These are phyloP conservation scores for Pleurotus citrinopileatus DNA, from an alignment of 768 basidiomycete genomes.

Conservation along the genomic window DNA sequence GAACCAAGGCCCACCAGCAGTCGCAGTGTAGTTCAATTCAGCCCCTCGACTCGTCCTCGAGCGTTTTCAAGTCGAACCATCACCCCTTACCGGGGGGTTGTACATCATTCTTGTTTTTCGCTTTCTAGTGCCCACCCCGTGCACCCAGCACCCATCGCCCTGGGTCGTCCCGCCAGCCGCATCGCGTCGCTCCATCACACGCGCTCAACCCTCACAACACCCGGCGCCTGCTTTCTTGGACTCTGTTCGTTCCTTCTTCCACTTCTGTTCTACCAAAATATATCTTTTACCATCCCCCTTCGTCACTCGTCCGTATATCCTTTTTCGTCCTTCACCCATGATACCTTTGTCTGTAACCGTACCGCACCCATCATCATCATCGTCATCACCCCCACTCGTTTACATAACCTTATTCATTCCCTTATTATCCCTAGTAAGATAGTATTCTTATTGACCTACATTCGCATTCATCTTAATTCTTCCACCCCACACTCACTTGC, in stretches of 20 bases:
- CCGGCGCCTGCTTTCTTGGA: background rate
- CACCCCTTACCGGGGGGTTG: no score
- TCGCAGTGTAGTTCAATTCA: background rate
- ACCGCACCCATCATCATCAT: background rate
- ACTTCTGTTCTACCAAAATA: background rate
- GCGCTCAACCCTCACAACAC: no score
- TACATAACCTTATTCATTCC: background rate
- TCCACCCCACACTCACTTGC: background rate
- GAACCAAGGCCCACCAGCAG: constrained; percentile 20
- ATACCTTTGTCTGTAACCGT: background rate
- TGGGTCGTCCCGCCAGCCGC: no score
- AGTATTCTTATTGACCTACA: background rate
- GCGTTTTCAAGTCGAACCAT: background rate
- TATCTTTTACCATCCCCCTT: background rate
- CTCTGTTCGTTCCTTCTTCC: background rate
- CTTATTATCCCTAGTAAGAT: background rate
- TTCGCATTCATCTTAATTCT: background rate
- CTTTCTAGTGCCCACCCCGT: no score
- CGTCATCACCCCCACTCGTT: no score
- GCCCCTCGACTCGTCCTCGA: background rate
- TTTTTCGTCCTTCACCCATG: background rate
- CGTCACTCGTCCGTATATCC: no score
- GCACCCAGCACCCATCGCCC: no score
- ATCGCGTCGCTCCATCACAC: no score
- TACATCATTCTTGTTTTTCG: background rate